Evolutionary conservation across 192 early-diverging fungal species (phyloP).

Genomic region (Allomyces macrogynus): DNA sequence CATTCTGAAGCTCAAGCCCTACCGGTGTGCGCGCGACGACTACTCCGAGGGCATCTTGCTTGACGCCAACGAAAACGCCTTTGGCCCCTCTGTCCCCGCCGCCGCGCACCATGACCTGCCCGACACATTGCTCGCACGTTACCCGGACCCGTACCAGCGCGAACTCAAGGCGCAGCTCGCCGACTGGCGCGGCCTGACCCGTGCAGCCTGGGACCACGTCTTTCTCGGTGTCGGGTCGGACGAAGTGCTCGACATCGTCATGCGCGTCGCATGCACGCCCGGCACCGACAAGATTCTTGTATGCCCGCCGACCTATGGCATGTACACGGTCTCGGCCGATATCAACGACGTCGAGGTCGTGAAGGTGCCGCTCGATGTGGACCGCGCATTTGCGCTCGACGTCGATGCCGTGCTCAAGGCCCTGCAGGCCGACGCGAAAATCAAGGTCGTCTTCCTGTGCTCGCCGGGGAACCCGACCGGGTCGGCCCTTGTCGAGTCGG

Average conservation of each 20-base stretch:
- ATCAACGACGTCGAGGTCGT: conserved; percentile 86
- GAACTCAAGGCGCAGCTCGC: conserved; percentile 59
- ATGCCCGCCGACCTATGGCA: conserved; percentile 96
- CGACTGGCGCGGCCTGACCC: conserved; percentile 43
- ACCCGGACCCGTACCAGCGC: conserved; percentile 86
- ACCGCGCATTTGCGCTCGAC: conserved; percentile 45
- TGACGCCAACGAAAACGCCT: conserved; percentile 98
- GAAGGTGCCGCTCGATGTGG: conserved; percentile 63
- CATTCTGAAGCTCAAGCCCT: conserved; percentile 62
- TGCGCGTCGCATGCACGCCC: conserved; percentile 75
- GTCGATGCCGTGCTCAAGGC: conserved; percentile 31
- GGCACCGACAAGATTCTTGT: conserved; percentile 81
- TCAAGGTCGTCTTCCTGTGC: conserved; percentile 89
- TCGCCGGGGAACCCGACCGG: conserved; percentile 98
- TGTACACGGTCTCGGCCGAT: conserved; percentile 84
- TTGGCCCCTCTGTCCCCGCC: conserved; percentile 35
- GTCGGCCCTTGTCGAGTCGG: conserved; percentile 45
- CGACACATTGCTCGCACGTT: conserved; percentile 56
- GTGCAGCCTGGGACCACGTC: conserved; percentile 32
- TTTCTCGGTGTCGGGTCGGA: conserved; percentile 96
- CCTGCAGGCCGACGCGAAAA: conserved; percentile 42
- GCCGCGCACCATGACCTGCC: conserved; percentile 13
- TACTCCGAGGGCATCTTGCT: conserved; percentile 80
- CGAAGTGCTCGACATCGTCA: conserved; percentile 80
- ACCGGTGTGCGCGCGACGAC: conserved; percentile 97